Evolutionary conservation across 495 filamentous ascomycete genomes (phyloP).

Genomic region (Penicillium longicatenatum): DNA sequence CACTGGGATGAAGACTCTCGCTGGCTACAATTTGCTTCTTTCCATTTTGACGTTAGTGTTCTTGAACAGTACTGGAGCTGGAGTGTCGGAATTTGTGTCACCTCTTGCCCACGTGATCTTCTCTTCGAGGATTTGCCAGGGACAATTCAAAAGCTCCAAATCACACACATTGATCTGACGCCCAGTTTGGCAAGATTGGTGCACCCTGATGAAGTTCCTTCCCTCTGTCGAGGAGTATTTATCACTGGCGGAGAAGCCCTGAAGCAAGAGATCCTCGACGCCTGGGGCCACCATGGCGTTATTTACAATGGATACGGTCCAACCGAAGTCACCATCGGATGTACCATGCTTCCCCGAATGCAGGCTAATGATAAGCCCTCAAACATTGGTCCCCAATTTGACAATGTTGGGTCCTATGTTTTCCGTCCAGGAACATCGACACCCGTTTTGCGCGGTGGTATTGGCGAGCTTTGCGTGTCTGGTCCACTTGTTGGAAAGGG

Average conservation of each 20-base stretch:
- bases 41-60: slow-evolving; percentile 87
- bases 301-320: slow-evolving; percentile 68
- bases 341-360: slow-evolving; percentile 71
- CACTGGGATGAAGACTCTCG: slow-evolving; percentile 63
- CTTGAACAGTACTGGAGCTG: slow-evolving; percentile 90
- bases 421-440: slow-evolving; percentile 66
- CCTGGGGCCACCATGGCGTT: slow-evolving; percentile 42
- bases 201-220: slow-evolving; percentile 39
- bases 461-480: slow-evolving; percentile 86
- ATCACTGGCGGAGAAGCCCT: slow-evolving; percentile 48
- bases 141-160: slow-evolving; percentile 66
- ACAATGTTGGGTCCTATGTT: slow-evolving; percentile 80
- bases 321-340: slow-evolving; percentile 88
- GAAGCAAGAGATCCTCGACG: slow-evolving; percentile 47
- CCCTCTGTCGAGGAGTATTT: slow-evolving; percentile 37
- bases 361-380: slow-evolving; percentile 69
- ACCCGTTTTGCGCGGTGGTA: slow-evolving; percentile 72
- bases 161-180: slow-evolving; percentile 81
- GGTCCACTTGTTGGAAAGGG: slow-evolving; percentile 86
- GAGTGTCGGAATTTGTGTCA: slow-evolving; percentile 79
- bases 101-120: slow-evolving; percentile 73
- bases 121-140: slow-evolving; percentile 74
- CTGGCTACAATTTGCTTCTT: slow-evolving; percentile 86
- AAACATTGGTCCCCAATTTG: slow-evolving; percentile 83
- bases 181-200: slow-evolving; percentile 49